Percentiles rank a stretch among this genome's conserved stretches.
These are phyloP conservation scores for Colletotrichum destructivum DNA, from an alignment of 2,329 filamentous ascomycete genomes.

Conservation along the genomic window DNA sequence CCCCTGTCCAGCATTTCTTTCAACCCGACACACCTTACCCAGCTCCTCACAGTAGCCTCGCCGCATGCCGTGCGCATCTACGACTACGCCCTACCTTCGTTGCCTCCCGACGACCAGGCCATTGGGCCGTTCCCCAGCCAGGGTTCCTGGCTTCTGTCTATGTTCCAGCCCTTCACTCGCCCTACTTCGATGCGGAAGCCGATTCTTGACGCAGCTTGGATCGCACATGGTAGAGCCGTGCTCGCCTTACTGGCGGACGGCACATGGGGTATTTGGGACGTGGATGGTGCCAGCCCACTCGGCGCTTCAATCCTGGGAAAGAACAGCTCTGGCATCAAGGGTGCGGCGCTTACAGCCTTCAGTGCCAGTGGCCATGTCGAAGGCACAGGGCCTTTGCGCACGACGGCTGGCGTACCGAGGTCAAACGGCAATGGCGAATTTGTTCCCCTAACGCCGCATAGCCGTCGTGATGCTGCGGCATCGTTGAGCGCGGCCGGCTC, in stretches of 20 bases:
- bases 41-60: constrained; percentile 70
- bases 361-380: constrained; percentile 73
- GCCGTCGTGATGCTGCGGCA: constrained; percentile 67
- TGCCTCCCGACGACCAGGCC: constrained; percentile 66
- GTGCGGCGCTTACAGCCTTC: constrained; percentile 72
- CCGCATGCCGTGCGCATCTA: constrained; percentile 73
- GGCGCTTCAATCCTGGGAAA: constrained; percentile 64
- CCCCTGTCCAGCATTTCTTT: constrained; percentile 72
- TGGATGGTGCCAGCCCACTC: constrained; percentile 70
- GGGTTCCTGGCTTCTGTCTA: constrained; percentile 75
- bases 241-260: constrained; percentile 73
- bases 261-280: constrained; percentile 79
- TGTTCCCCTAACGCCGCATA: constrained; percentile 76
- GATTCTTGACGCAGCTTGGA: constrained; percentile 75
- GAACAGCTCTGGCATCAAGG: constrained; percentile 66
- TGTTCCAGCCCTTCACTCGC: constrained; percentile 71
- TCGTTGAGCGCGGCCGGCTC: constrained; percentile 60
- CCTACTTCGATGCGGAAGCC: constrained; percentile 68
- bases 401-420: constrained; percentile 27
- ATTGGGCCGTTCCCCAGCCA: constrained; percentile 68
- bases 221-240: constrained; percentile 72
- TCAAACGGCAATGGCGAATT: constrained; percentile 63
- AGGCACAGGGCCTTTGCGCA: constrained; percentile 69
- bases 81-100: constrained; percentile 70
- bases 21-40: constrained; percentile 71